These are phyloP conservation scores for Thermothielavioides terrestris DNA, from an alignment of 495 filamentous ascomycete species.

Conservation along the genomic window DNA sequence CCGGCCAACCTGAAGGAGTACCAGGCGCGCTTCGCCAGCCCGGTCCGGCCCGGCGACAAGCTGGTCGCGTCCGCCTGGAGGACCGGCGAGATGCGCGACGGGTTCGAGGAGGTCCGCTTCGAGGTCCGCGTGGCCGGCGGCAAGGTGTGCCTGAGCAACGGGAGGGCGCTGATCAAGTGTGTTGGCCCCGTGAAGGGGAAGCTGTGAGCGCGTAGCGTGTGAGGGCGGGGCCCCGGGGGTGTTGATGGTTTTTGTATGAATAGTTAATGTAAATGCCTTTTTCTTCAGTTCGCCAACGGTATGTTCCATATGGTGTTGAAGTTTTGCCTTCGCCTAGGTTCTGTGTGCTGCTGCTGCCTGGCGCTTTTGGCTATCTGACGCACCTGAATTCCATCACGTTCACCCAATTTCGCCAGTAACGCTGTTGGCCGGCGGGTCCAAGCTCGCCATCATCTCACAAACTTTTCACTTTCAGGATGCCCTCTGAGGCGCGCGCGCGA, in stretches of 20 bases:
- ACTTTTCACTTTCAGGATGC: not conserved
- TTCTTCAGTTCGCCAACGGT: no score
- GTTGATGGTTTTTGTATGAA: not conserved
- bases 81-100: slow-evolving; percentile 56
- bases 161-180: slow-evolving; percentile 66
- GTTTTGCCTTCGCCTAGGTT: not conserved
- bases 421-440: no score
- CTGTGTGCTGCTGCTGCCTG: slow-evolving; percentile 11
- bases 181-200: slow-evolving; percentile 50
- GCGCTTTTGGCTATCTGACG: not conserved
- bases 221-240: not conserved
- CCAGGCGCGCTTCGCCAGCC: slow-evolving; percentile 78
- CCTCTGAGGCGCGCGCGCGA: slow-evolving; percentile 19
- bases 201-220: slow-evolving; percentile 37
- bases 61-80: slow-evolving; percentile 56
- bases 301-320: no score
- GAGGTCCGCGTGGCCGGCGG: slow-evolving; percentile 60
- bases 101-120: slow-evolving; percentile 76
- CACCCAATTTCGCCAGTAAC: not conserved
- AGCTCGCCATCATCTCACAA: no score
- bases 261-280: not conserved
- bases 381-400: not conserved
- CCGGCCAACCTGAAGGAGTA: slow-evolving; percentile 74
- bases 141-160: slow-evolving; percentile 77
- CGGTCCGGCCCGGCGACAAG: slow-evolving; percentile 70